phyloP scores from a whole-genome alignment of 305 asterid genomes.

The Solanum hybrid region DNA sequence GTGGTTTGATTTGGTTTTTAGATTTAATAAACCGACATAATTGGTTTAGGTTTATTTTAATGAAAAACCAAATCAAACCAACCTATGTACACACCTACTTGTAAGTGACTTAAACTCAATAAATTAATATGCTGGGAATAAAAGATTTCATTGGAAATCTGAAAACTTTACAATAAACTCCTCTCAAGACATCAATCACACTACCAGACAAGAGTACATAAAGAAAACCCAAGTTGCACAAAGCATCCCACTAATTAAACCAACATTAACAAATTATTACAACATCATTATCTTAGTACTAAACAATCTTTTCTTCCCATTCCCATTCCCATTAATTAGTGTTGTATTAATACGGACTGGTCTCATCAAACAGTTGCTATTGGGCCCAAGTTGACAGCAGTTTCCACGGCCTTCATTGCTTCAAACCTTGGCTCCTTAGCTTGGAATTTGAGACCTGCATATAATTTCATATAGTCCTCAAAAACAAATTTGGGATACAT shows the following conservation, averaged over 20 bases:
- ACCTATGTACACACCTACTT: no score
- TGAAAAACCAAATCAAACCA: no score
- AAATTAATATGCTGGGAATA: background rate
- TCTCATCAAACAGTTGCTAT: slow-evolving; percentile 3
- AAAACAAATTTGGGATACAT: slow-evolving; percentile 76
- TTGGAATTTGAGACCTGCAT: slow-evolving; percentile 74
- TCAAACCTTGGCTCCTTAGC: slow-evolving; percentile 95
- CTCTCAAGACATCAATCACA: background rate
- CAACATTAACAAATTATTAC: background rate
- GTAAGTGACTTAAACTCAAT: background rate
- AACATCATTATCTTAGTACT: background rate
- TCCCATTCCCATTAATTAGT: background rate
- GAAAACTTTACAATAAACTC: background rate
- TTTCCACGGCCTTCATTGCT: slow-evolving; percentile 58
- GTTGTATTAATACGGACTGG: background rate
- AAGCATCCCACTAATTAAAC: background rate
- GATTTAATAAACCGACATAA: no score
- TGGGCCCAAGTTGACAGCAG: background rate
- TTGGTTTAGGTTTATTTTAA: no score
- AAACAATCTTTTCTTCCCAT: background rate
- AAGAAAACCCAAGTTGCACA: background rate
- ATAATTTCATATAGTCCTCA: slow-evolving; percentile 93
- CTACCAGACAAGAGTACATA: background rate
- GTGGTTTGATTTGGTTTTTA: no score
- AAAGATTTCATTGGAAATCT: background rate